phyloP scores from a whole-genome alignment of 1,284 basidiomycete species.

The Xerocomus nothofagi region DNA sequence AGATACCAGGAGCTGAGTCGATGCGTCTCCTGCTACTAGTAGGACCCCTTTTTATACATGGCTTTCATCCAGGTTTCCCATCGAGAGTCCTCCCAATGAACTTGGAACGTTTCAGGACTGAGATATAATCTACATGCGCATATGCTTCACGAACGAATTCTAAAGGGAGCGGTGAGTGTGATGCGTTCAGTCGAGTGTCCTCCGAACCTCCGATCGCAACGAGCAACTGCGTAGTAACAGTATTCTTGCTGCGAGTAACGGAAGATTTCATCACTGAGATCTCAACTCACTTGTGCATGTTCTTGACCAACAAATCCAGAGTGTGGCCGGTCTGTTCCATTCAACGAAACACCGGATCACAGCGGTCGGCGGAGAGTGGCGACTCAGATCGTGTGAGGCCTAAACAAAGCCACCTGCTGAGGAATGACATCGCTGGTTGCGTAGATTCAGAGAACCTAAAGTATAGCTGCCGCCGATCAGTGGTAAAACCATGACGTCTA shows the following conservation, averaged over 20 bases:
- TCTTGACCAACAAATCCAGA: not conserved
- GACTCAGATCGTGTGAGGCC: too few relatives aligned
- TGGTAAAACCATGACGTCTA: too few relatives aligned
- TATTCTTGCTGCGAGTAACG: not conserved
- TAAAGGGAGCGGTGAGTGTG: not conserved
- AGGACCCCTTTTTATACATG: conserved; percentile 6
- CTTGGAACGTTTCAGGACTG: too few relatives aligned
- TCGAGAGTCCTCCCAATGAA: too few relatives aligned
- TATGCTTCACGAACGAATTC: too few relatives aligned
- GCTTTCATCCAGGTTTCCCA: not conserved
- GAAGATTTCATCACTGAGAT: not conserved
- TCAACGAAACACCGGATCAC: too few relatives aligned
- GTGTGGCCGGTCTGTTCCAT: not conserved
- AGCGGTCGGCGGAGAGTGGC: too few relatives aligned
- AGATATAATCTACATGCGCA: too few relatives aligned
- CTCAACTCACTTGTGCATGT: not conserved
- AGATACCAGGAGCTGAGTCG: not conserved
- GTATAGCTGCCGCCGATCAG: too few relatives aligned
- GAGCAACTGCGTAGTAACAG: not conserved
- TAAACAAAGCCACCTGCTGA: not conserved
- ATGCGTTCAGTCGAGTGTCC: not conserved
- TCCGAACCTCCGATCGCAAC: not conserved
- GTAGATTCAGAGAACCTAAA: not conserved
- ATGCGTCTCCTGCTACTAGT: not conserved
- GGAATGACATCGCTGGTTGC: not conserved